Evolutionary conservation across 257 asterid species (phyloP).

Genomic region (Capsicum baccatum): DNA sequence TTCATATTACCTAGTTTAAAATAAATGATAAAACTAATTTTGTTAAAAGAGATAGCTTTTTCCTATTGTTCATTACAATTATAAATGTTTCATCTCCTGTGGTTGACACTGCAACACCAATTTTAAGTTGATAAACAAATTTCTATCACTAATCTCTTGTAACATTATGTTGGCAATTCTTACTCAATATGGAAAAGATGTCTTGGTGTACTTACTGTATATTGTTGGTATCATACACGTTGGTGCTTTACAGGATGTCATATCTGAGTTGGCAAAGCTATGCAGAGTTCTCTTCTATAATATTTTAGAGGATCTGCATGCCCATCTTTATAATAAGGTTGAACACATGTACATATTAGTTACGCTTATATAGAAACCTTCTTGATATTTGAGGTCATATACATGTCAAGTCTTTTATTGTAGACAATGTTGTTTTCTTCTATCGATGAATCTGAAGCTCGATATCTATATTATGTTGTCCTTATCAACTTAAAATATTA

Average conservation of each 20-base stretch:
- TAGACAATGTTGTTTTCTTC: not conserved
- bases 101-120: not conserved
- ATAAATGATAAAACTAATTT: not conserved
- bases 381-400: not conserved
- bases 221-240: constrained; percentile 60
- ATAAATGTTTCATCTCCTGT: constrained; percentile 16
- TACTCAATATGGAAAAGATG: constrained; percentile 36
- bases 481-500: constrained; percentile 8
- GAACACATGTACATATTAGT: constrained; percentile 66
- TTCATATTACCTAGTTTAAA: not conserved
- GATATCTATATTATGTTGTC: not conserved
- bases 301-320: constrained; percentile 95
- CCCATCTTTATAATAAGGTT: constrained; percentile 96
- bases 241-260: constrained; percentile 99
- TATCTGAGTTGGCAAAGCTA: constrained; percentile 92
- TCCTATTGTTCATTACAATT: constrained; percentile 9
- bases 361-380: not conserved
- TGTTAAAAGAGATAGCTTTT: constrained; percentile 16
- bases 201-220: constrained; percentile 33
- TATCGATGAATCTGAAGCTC: not conserved
- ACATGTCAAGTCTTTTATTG: not conserved
- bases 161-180: not conserved
- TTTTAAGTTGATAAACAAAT: constrained; percentile 13
- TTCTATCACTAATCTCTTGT: not conserved
- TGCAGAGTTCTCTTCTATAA: constrained; percentile 91